Evolutionary conservation across 768 basidiomycete species (phyloP).

Genomic region (Lactarius hatsudake): DNA sequence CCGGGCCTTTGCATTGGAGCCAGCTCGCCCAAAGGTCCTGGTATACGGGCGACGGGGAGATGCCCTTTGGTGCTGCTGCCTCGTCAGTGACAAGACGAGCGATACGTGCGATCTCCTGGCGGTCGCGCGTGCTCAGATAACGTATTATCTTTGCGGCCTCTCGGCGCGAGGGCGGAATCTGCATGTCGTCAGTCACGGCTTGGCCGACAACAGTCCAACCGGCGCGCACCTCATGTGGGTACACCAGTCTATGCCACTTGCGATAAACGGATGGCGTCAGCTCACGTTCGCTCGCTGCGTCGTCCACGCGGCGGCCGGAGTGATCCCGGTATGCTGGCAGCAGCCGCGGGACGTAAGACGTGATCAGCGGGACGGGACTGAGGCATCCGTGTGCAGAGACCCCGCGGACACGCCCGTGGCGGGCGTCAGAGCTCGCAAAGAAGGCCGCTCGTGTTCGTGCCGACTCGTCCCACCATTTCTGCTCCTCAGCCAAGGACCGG

Average conservation of each 20-base stretch:
- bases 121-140: slow-evolving; percentile 39
- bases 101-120: slow-evolving; percentile 42
- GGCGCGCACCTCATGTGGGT: slow-evolving; percentile 38
- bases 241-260: slow-evolving; percentile 50
- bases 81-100: slow-evolving; percentile 41
- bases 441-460: slow-evolving; percentile 28
- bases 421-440: slow-evolving; percentile 30
- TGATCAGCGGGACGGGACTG: slow-evolving; percentile 28
- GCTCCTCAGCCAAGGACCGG: slow-evolving; percentile 31
- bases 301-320: slow-evolving; percentile 8
- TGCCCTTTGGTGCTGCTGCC: slow-evolving; percentile 33
- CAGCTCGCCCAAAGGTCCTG: slow-evolving; percentile 40
- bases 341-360: slow-evolving; percentile 39
- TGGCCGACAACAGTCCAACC: neutral
- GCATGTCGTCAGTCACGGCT: neutral
- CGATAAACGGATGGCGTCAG: slow-evolving; percentile 39
- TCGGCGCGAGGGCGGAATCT: slow-evolving; percentile 39
- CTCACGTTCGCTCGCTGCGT: slow-evolving; percentile 30
- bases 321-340: slow-evolving; percentile 40
- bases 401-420: slow-evolving; percentile 6
- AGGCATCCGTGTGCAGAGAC: neutral
- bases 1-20: slow-evolving; percentile 37
- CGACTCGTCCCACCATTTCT: slow-evolving; percentile 35
- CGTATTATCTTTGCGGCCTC: slow-evolving; percentile 38
- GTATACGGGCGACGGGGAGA: slow-evolving; percentile 33